Evolutionary conservation across 345 rosid species (phyloP).

Genomic region (Eucalyptus regnans): DNA sequence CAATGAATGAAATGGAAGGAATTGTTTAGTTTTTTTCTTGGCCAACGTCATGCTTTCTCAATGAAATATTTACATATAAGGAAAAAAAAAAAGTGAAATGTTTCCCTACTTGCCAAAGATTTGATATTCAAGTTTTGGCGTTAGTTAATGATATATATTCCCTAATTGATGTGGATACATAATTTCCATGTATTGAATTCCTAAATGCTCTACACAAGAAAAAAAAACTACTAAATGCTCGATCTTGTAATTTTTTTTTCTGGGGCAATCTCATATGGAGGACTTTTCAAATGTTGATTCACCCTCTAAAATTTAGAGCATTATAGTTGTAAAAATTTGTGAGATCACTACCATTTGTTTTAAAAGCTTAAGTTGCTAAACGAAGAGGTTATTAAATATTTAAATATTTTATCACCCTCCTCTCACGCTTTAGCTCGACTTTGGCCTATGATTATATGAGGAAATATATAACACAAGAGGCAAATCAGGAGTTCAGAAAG

Average conservation of each 20-base stretch:
- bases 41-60: neutral
- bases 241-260: neutral
- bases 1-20: neutral
- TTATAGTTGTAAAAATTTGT: neutral
- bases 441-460: neutral
- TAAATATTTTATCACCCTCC: neutral
- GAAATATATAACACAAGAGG: neutral
- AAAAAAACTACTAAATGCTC: neutral
- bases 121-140: neutral
- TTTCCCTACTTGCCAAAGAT: neutral
- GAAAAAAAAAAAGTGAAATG: neutral
- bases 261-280: neutral
- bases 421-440: accelerated
- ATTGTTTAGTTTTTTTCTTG: neutral
- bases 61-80: neutral
- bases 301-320: neutral
- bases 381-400: accelerated
- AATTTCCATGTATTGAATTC: neutral
- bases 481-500: accelerated
- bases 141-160: neutral
- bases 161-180: neutral
- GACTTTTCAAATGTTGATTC: neutral
- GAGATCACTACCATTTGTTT: accelerated
- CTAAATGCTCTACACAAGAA: neutral
- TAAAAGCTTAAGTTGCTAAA: neutral